Percentiles rank a stretch among this genome's conserved stretches.
Conservation (phyloP, 352 stramenopile genomes). For the Hyaloperonospora brassicae region DNA sequence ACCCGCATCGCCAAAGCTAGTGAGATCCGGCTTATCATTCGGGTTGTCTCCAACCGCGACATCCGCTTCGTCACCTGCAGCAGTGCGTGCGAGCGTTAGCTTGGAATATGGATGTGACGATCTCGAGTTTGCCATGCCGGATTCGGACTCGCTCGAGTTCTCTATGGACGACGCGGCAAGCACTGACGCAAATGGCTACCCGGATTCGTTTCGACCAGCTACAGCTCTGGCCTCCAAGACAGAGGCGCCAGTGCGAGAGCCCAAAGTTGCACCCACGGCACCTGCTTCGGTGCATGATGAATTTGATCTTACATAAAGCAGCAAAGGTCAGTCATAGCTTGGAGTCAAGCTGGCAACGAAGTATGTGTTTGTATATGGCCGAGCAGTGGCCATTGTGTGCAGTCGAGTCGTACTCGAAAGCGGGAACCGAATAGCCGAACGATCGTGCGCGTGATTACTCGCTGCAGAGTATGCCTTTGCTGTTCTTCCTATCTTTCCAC, state of each 20-base stretch:
- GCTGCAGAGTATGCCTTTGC: too few species aligned
- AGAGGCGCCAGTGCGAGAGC: slow-evolving; percentile 7
- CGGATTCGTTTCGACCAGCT: slow-evolving; percentile 13
- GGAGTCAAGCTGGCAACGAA: slow-evolving; percentile 10
- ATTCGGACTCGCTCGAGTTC: slow-evolving; percentile 32
- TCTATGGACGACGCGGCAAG: slow-evolving; percentile 18
- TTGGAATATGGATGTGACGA: slow-evolving; percentile 61
- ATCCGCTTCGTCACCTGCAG: slow-evolving; percentile 13
- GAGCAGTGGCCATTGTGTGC: too few species aligned
- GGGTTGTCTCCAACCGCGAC: slow-evolving; percentile 11
- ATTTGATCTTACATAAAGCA: slow-evolving; percentile 58
- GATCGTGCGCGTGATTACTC: too few species aligned
- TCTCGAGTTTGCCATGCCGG: slow-evolving; percentile 54
- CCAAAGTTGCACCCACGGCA: slow-evolving; percentile 13
- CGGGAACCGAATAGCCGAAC: too few species aligned
- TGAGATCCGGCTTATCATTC: not conserved
- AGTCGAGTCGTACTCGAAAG: too few species aligned
- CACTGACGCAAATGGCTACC: slow-evolving; percentile 6
- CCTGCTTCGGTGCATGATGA: slow-evolving; percentile 44
- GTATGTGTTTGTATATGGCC: slow-evolving; percentile 4
- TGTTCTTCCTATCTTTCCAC: too few species aligned
- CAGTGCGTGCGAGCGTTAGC: slow-evolving; percentile 17
- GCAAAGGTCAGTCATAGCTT: slow-evolving; percentile 1
- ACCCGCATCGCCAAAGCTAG: slow-evolving; percentile 3
- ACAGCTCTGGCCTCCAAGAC: slow-evolving; percentile 16